These are phyloP conservation scores for Cudoniella acicularis DNA, from an alignment of 495 filamentous ascomycete genomes.

Conservation along the genomic window DNA sequence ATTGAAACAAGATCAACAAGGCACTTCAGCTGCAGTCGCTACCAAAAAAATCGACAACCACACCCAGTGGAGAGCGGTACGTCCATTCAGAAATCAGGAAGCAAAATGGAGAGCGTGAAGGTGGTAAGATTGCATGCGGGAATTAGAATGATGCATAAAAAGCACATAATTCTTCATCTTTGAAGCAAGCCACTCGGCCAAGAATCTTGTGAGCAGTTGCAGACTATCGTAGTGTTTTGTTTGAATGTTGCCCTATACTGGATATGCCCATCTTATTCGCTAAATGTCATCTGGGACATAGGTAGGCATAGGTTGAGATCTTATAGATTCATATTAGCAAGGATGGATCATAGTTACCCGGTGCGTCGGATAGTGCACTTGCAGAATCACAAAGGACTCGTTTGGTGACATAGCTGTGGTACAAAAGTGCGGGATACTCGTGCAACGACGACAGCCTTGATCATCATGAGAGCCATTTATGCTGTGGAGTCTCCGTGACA, in stretches of 20 bases:
- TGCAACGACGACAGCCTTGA: no score
- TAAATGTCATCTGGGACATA: neutral
- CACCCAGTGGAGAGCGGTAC: neutral
- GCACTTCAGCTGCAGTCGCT: neutral
- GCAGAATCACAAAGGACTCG: no score
- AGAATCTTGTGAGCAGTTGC: neutral
- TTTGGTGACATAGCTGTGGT: neutral
- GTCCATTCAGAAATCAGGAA: neutral
- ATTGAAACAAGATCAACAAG: neutral
- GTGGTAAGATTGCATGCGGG: neutral
- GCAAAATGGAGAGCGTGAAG: neutral
- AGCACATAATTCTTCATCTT: neutral
- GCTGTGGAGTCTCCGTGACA: no score
- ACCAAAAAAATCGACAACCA: neutral
- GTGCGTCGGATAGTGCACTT: neutral
- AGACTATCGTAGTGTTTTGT: neutral
- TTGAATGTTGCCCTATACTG: neutral
- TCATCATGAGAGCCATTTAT: no score
- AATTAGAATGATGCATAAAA: neutral
- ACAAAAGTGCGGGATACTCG: neutral
- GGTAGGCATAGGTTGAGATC: neutral
- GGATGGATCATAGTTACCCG: neutral
- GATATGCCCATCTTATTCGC: neutral
- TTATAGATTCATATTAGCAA: no score
- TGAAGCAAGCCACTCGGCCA: neutral